phyloP scores from a whole-genome alignment of 352 stramenopile species.

The Lagenidium sp. region DNA sequence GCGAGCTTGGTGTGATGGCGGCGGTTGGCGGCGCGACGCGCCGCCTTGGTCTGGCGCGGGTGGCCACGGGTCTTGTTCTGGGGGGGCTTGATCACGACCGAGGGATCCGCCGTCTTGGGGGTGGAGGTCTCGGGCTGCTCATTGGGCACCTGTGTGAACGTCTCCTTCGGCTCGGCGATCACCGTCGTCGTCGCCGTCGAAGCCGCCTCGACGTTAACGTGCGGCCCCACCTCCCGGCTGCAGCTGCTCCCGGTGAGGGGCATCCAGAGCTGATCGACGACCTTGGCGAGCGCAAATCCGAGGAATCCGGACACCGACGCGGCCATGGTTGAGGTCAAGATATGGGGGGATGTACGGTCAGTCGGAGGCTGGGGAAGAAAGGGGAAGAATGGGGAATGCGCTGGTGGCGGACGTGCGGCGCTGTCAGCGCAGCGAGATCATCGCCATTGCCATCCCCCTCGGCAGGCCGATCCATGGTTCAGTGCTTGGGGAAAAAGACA shows the following conservation, averaged over 20 bases:
- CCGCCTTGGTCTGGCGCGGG: not conserved
- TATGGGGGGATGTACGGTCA: not conserved
- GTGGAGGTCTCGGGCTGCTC: not conserved
- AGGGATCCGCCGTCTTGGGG: not conserved
- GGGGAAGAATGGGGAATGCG: no score
- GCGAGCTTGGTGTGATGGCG: not conserved
- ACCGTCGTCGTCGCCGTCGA: not conserved
- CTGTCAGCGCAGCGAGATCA: no score
- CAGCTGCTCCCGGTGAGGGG: not conserved
- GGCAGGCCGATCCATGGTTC: no score
- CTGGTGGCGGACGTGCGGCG: no score
- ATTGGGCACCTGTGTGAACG: no score
- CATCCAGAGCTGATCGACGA: conserved; percentile 18
- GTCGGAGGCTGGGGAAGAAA: no score
- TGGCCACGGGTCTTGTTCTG: no score
- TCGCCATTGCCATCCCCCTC: no score
- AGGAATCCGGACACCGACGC: conserved; percentile 16
- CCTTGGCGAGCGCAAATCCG: conserved; percentile 15
- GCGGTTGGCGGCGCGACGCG: not conserved
- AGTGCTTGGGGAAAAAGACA: conserved; percentile 3
- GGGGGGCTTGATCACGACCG: no score
- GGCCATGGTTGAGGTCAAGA: conserved; percentile 8
- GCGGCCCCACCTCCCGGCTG: not conserved
- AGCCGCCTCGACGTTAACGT: not conserved
- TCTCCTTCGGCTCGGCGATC: not conserved